Base-by-base conservation (phyloP, 1,139 yeast genomes). In the Torulaspora globosa region DNA sequence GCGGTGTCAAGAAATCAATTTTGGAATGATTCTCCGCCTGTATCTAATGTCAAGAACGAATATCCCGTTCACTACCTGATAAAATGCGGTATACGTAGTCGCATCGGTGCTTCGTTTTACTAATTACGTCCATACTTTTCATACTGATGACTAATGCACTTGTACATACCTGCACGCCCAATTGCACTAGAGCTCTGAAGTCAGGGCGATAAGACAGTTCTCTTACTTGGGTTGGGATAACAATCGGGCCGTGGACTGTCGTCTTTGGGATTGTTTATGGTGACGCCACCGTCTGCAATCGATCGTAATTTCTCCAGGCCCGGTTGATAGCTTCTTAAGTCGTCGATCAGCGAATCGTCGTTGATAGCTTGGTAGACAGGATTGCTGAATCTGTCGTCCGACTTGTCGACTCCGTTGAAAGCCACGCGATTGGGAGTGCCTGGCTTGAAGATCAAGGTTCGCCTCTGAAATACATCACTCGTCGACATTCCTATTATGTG, bases 1-100 rank as follows among this genome's bases (percentile, higher is more conserved):
- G 95, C 73, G 90, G 85, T 45, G 62, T 84, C 60, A 92, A 92
- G 73, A 57, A 62, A 27, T 44, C 53, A 28, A 36, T 57, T 14
- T 49, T 57, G 38, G 53, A 51, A 42, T 52, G 43, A 45, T 36
- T 18, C 18, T 27, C 11, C 27, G 18, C 14, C 19, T 24, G 23
- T 18, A 38, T 19, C 12, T n/a, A 12, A 37, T 29, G 18, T 29
- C 32, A 29, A 29, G 32, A 29, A 16, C 24, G 18, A 18, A 38
- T 33, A 30, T 32, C 26, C 31, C 27, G 23, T 26, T 35, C 27
- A 24, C 36, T 14, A 15, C 28, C 23, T 39, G 46, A 41, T 33
- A 24, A 21, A 37, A 33, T 34, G 31, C 32, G 38, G 39, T 16
- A 31, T 30, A 27, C 14, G 34, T 28, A 29, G 41, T 33, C 41